Base-by-base conservation (phyloP, 2,329 filamentous ascomycete genomes). In the Exophiala viscosa region DNA sequence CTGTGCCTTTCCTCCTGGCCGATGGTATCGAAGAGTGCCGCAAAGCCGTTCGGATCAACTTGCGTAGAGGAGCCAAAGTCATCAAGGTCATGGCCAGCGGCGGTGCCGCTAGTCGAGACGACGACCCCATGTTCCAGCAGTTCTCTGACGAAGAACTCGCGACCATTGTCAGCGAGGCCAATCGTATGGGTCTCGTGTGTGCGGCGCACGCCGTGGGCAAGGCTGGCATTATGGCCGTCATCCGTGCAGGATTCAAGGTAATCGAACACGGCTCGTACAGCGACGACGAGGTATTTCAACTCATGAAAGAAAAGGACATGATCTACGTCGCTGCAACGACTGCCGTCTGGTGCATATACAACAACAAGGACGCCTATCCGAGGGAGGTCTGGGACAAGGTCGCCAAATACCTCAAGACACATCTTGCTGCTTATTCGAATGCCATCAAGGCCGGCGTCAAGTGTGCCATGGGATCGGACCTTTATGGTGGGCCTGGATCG, bases 261-360 rank as follows among this genome's bases (percentile, higher is more conserved):
- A 74, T 78, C 49, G 76, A 77, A 59, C 74, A 78, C 55, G 74
- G 72, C 31, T 73, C 65, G 48, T 77, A 72, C 54, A 49, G 75
- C 1, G 73, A 77, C 57, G 68, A 75, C 38, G 75, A 78, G 62
- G 68, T 66, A 5, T 65, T 70, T 6, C 65, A 67, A 13, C 50
- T 73, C 32, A 76, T 78, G 72, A 69, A 70, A 33, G 68, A 76
- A 60, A 74, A 75, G 54, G 70, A 66, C 14, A 70, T 69, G 0
- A 68, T 76, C 15, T 61, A 76, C 4, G 69, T 77, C 5, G 66
- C 73, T 3, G 78, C 75, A 3, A 64, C 72, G 5, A 65, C 70
- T 47, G 68, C 76, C 34, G 62, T 76, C 28, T 69, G 72, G 48
- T 67, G 64, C 9, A 64, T 72, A 1, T 53, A 69, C n/a, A 60